Evolutionary conservation across 2,329 filamentous ascomycete genomes (phyloP), one percentile per base, ranked within the genome.

Genomic region (Pseudocercospora cruenta): DNA sequence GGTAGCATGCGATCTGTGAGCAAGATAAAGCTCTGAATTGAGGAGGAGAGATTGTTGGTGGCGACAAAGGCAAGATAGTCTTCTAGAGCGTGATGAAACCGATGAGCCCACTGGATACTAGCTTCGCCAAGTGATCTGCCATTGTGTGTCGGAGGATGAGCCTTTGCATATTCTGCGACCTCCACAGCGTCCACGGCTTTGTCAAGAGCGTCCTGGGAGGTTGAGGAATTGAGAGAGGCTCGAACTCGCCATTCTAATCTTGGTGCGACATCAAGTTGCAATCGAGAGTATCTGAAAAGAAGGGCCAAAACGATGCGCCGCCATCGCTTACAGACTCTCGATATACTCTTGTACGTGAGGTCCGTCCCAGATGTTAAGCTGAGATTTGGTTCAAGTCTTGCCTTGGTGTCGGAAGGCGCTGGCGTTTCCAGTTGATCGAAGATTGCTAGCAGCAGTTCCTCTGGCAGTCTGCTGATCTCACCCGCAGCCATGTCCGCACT

Each of bases 371-470:
- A 69, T 7, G 80, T 79, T n/a, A 87, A 78, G 67, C 73, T 68
- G 12, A 76, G 76, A 72, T 72, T 80, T 26, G 85, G 88, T 69
- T 83, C 82, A 60, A 86, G 80, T 63, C 84, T 80, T 22, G 88
- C 76, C 16, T 80, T 79, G 45, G 71, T 72, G 51, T 81, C 76
- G 0, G 87, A 87, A 12, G 84, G 83, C 9, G 85, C 81, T 2
- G 80, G 74, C 0, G 72, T 72, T 70, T 85, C 82, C 55, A 91
- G 80, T 71, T 83, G 83, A n/a, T 76, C 78, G 70, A 91, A 81
- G 69, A 91, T 84, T 2, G 85, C 80, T 60, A 83, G 75, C 22
- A 90, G 77, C 54, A 91, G 78, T 78, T 91, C 89, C 68, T 85
- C 86, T 1, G 88, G 89, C 21, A 91, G 81, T 8, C 63, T 43